Percentiles rank a stretch among this genome's conserved stretches.
Evolutionary conservation across 176 grass and related monocot genomes (phyloP).

Genomic region (Tuctoria greenei): DNA sequence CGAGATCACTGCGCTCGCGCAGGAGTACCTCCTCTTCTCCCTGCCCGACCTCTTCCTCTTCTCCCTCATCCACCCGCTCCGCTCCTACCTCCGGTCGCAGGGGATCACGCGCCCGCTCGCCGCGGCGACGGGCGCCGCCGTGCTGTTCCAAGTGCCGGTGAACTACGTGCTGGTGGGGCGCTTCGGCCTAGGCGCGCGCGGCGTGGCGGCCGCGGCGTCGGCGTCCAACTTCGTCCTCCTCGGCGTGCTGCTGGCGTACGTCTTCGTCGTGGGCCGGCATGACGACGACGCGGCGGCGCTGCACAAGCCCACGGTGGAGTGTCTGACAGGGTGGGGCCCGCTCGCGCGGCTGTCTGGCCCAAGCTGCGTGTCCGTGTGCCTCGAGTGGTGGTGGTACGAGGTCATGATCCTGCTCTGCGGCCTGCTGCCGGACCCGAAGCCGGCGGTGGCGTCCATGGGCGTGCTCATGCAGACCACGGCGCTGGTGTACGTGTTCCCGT

Average conservation of each 20-base stretch:
- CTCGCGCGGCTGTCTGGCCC: conserved; percentile 62
- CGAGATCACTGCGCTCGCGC: conserved; percentile 73
- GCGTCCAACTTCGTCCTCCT: conserved; percentile 79
- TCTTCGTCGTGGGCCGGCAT: conserved; percentile 39
- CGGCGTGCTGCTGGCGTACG: conserved; percentile 41
- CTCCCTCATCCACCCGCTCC: conserved; percentile 87
- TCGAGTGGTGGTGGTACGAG: conserved; percentile 99
- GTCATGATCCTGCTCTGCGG: conserved; percentile 95
- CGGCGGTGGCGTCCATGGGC: conserved; percentile 94
- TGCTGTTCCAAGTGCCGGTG: conserved; percentile 57
- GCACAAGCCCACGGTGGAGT: conserved; percentile 43
- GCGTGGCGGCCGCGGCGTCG: conserved; percentile 70
- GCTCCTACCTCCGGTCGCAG: conserved; percentile 92
- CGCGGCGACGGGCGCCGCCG: conserved; percentile 44
- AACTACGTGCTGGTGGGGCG: conserved; percentile 64
- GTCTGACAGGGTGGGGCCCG: conserved; percentile 63
- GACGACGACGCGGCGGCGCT: conserved; percentile 37
- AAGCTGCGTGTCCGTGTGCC: conserved; percentile 89
- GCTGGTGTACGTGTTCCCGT: conserved; percentile 90
- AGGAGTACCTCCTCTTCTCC: conserved; percentile 72
- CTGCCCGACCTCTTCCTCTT: conserved; percentile 87
- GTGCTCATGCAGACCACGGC: conserved; percentile 99
- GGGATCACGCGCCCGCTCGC: conserved; percentile 73
- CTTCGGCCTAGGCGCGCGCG: conserved; percentile 55
- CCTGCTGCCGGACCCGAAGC: conserved; percentile 70